phyloP scores from a whole-genome alignment of 352 stramenopile species.

The Phytophthora tubulina region DNA sequence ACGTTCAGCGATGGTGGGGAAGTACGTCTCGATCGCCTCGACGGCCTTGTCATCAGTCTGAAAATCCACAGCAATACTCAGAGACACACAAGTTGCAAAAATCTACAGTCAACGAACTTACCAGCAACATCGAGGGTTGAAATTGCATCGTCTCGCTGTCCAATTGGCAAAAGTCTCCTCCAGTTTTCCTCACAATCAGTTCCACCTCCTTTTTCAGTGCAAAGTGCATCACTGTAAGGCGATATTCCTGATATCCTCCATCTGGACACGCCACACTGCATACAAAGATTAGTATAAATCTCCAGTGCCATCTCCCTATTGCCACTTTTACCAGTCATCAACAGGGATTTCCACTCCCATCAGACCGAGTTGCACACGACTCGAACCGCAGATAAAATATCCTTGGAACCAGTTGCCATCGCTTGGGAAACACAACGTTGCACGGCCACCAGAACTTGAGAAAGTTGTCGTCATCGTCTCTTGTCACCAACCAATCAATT shows the following conservation, averaged over 20 bases:
- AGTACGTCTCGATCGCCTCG: constrained; percentile 67
- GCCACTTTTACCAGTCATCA: constrained; percentile 56
- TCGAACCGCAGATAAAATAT: constrained; percentile 57
- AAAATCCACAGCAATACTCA: neutral
- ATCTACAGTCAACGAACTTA: constrained; percentile 14
- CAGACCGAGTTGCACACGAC: constrained; percentile 57
- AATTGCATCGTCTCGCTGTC: constrained; percentile 58
- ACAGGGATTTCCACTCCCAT: constrained; percentile 71
- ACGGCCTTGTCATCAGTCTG: constrained; percentile 70
- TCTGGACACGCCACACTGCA: constrained; percentile 66
- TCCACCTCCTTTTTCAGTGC: constrained; percentile 46
- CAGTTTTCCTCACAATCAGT: constrained; percentile 65
- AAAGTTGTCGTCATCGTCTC: constrained; percentile 39
- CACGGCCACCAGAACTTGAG: constrained; percentile 44
- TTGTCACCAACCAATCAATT: constrained; percentile 24
- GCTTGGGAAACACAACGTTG: constrained; percentile 68
- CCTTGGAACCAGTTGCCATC: constrained; percentile 74
- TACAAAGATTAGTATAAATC: neutral
- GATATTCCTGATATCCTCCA: constrained; percentile 74
- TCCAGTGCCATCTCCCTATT: neutral
- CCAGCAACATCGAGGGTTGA: constrained; percentile 47
- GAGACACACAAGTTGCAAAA: neutral
- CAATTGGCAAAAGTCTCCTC: constrained; percentile 66
- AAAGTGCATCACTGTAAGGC: constrained; percentile 71
- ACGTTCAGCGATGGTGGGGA: constrained; percentile 65